phyloP scores from a whole-genome alignment of 225 moss, liverwort and hornwort genomes.

The Pleurozium schreberi region DNA sequence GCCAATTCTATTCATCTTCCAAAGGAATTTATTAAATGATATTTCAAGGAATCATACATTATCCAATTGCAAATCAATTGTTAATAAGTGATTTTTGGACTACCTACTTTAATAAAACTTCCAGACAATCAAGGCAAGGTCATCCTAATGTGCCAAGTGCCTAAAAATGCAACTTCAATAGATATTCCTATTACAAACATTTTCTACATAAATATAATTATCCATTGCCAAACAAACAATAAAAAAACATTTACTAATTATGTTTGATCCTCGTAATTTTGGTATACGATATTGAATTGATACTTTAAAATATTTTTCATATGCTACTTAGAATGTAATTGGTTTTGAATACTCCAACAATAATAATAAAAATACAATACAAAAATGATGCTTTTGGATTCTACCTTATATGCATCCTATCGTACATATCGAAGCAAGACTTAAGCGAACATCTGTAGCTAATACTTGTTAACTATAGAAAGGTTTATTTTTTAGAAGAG shows the following conservation, averaged over 20 bases:
- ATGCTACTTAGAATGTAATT: neutral
- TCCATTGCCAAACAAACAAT: fast-evolving
- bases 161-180: neutral
- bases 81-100: neutral
- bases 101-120: neutral
- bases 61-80: too few relatives aligned
- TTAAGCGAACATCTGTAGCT: neutral
- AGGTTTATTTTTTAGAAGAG: too few relatives aligned
- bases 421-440: neutral
- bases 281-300: neutral
- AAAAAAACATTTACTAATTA: neutral
- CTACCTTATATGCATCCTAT: neutral
- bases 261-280: neutral
- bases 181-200: neutral
- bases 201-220: neutral
- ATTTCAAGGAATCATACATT: too few relatives aligned
- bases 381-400: neutral
- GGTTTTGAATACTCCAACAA: neutral
- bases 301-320: neutral
- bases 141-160: too few relatives aligned
- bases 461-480: neutral
- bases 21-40: neutral
- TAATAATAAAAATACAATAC: neutral
- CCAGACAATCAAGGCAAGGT: too few relatives aligned
- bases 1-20: neutral